Percentiles rank a stretch among this genome's conserved stretches.
phyloP scores from a whole-genome alignment of 2,329 filamentous ascomycete species.

The Byssoonygena ceratinophila region DNA sequence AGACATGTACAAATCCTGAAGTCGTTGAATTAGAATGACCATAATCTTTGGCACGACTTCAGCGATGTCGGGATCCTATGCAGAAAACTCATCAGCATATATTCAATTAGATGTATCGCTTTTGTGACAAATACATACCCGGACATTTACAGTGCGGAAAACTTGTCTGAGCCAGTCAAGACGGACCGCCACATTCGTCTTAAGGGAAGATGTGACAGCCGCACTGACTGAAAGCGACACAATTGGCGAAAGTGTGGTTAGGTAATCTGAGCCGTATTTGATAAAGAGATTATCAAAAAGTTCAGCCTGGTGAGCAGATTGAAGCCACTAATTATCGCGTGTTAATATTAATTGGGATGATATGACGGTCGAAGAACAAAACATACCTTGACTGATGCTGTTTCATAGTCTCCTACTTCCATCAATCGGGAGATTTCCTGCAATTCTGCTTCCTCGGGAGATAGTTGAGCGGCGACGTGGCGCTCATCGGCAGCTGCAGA shows the following conservation, averaged over 20 bases:
- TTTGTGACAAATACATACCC: slow-evolving; percentile 29
- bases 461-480: neutral
- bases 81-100: neutral
- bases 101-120: neutral
- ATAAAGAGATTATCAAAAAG: slow-evolving; percentile 55
- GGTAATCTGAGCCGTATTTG: slow-evolving; percentile 46
- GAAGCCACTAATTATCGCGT: slow-evolving; percentile 43
- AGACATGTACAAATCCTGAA: slow-evolving; percentile 48
- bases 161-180: slow-evolving; percentile 50
- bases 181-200: slow-evolving; percentile 44
- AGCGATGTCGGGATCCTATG: slow-evolving; percentile 44
- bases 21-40: slow-evolving; percentile 47
- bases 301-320: slow-evolving; percentile 48
- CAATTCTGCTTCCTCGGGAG: slow-evolving; percentile 33
- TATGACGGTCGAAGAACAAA: no score
- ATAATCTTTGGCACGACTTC: slow-evolving; percentile 51
- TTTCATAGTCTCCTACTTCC: slow-evolving; percentile 33
- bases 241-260: slow-evolving; percentile 46
- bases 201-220: slow-evolving; percentile 49
- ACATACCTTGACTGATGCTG: slow-evolving; percentile 37
- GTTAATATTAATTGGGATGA: neutral
- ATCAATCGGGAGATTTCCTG: slow-evolving; percentile 35
- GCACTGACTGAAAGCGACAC: slow-evolving; percentile 52
- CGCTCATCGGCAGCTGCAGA: slow-evolving; percentile 16
- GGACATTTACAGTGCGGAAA: slow-evolving; percentile 44